Base-by-base conservation (phyloP, 2,329 filamentous ascomycete species). In the Cladobotryum mycophilum region DNA sequence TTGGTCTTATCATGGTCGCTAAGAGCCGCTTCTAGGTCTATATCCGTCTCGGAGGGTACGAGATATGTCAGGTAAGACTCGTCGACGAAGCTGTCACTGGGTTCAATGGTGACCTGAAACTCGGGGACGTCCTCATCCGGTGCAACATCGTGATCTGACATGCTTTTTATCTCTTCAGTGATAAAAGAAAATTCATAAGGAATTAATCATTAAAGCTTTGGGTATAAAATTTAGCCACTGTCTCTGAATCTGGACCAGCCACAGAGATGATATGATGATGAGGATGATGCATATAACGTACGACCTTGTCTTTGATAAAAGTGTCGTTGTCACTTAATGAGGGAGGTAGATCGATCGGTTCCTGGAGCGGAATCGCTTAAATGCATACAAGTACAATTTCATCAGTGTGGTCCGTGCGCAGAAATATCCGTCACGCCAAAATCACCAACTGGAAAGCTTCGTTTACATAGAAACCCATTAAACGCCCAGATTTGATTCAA, bases 61-160 rank as follows among this genome's bases (percentile, higher is more conserved):
- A 85, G 70, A 57, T 84, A 84, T 36, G 76, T 75, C 49, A 87
- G 70, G 52, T 79, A 74, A 3, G 82, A 80, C 53, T 75, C 71
- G 52, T 84, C 78, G 43, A 80, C 69, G 61, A 85, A 80, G 56
- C 61, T 56, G 25, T 60, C 53, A 44, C 58, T 56, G 12, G 60
- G 55, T 44, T 65, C 61, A 15, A 54, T 59, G 42, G 58, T 56
- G 51, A 53, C 48, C 45, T 52, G 55, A 33, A 58, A 54, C 37
- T 56, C 49, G 42, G 61, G 56, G 48, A 60, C 55, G 37, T 55
- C 57, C 41, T 61, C 61, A 9, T 56, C 48, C 37, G 55, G 43
- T 22, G 57, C 57, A 25, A 55, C 53, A 20, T 56, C 56, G 44
- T 53, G 51, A 49, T 55, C 59, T 40, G 59, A 48, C 60, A 60